Evolutionary conservation across 352 stramenopile genomes (phyloP), one percentile per base, ranked within the genome.

Genomic region (Globisporangium uncinulatum): DNA sequence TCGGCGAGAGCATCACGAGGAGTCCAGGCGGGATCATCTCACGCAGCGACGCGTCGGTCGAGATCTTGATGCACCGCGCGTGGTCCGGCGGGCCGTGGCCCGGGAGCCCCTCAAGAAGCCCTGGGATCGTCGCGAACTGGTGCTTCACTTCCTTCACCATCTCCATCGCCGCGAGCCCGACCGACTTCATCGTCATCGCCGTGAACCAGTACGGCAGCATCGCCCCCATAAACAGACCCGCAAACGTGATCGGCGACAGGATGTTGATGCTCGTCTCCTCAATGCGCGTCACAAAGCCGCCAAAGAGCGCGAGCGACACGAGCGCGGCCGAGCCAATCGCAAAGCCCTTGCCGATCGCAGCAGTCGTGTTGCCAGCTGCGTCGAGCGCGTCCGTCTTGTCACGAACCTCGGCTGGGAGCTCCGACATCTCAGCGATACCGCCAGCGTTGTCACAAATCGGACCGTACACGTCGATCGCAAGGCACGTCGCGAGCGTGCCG

Each of bases 121-220:
- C 90, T n/a, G 97, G 97, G 76, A 98, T 99, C 62, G 97, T 96
- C 51, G 97, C 90, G 69, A 99, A 99, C 83, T 99, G 97, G 70
- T 95, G 89, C 85, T 99, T 97, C 41, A 99, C 97, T 77, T 99
- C 97, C 79, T 98, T 87, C 29, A 99, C 97, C 97, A 99, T 99
- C 62, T 98, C 91, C 89, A 98, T 98, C 56, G 97, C 97, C 51
- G 97, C 97, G 59, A 87, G 77, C 71, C 97, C 97, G 32, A 99
- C 97, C 61, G 93, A 98, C 89, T 99, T 99, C 97, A 99, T 99
- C 51, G 97, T 99, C 87, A 99, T 82, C 31, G 97, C 97, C 59
- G 94, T 97, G 79, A 99, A 99, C 79, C 96, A 98, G 81, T 99
- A 99, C n/a, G 97, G 97, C 54, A 99, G 91, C 95, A 99, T 99